A percentile compares a stretch with the other conserved stretches of the same genome.
Conservation (phyloP, 352 stramenopile genomes). For the Pythium periplocum region DNA sequence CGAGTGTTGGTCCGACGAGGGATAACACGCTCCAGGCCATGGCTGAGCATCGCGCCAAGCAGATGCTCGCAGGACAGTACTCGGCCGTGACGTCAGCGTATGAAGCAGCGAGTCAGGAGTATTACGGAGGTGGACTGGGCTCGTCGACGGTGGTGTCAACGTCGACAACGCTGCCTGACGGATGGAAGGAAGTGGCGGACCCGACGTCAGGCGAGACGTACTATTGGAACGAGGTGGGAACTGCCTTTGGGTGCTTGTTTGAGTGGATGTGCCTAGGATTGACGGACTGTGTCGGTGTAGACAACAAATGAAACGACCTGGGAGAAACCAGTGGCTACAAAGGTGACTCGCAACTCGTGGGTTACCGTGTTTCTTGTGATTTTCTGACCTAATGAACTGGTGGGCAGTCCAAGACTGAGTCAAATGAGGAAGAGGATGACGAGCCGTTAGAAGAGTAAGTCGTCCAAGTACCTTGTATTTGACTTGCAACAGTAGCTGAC, state of each 20-base stretch:
- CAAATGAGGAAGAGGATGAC: slow-evolving; percentile 3
- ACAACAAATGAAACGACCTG: slow-evolving; percentile 71
- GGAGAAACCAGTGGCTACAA: slow-evolving; percentile 32
- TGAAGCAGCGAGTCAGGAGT: no score
- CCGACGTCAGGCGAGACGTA: slow-evolving; percentile 49
- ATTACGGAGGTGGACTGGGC: no score
- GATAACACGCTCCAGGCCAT: slow-evolving; percentile 80
- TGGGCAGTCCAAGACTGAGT: background rate
- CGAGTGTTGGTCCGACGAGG: slow-evolving; percentile 14
- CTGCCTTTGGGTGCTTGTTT: no score
- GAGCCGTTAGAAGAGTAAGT: slow-evolving; percentile 17
- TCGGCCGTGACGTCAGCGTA: no score
- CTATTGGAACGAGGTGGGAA: slow-evolving; percentile 74
- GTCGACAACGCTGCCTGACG: slow-evolving; percentile 20
- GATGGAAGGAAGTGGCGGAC: slow-evolving; percentile 54
- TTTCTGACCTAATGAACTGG: no score
- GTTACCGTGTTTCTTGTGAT: no score
- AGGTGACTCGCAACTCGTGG: slow-evolving; percentile 3
- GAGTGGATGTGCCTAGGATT: slow-evolving; percentile 2
- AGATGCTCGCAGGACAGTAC: slow-evolving; percentile 30
- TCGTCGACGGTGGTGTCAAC: background rate
- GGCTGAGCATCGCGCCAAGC: slow-evolving; percentile 32
- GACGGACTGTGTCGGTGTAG: slow-evolving; percentile 19
- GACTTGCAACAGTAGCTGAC: background rate
- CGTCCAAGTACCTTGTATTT: background rate